A percentile compares a stretch with the other conserved stretches of the same genome.
Conservation (phyloP, 495 filamentous ascomycete species). For the Aspergillus conjunctus region DNA sequence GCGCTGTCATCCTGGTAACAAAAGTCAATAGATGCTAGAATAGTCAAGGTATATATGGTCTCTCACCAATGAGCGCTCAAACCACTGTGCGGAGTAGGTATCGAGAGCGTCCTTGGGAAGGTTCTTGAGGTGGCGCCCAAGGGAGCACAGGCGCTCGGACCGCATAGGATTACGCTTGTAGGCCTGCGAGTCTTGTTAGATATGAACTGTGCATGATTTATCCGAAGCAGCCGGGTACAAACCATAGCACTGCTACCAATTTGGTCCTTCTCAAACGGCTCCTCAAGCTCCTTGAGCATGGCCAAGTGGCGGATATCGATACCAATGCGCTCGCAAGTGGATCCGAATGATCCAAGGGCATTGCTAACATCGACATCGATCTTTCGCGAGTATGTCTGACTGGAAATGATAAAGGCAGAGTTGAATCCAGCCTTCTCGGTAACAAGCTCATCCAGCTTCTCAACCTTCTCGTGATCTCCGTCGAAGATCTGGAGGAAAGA, state of each 20-base stretch:
- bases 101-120: slow-evolving; percentile 68
- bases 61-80: slow-evolving; percentile 63
- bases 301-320: slow-evolving; percentile 81
- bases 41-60: slow-evolving; percentile 18
- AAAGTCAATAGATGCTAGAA: slow-evolving; percentile 17
- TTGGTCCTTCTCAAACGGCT: slow-evolving; percentile 79
- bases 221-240: slow-evolving; percentile 18
- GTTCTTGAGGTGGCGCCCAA: slow-evolving; percentile 70
- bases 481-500: slow-evolving; percentile 84
- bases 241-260: slow-evolving; percentile 58
- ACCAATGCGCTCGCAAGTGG: slow-evolving; percentile 74
- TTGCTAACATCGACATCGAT: slow-evolving; percentile 81
- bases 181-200: slow-evolving; percentile 52
- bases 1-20: slow-evolving; percentile 55
- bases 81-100: slow-evolving; percentile 85
- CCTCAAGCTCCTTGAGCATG: slow-evolving; percentile 80
- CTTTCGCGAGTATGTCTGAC: slow-evolving; percentile 83
- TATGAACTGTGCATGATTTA: background rate
- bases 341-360: slow-evolving; percentile 78
- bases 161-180: slow-evolving; percentile 95
- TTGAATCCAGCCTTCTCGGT: slow-evolving; percentile 83
- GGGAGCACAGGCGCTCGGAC: slow-evolving; percentile 76
- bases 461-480: slow-evolving; percentile 76
- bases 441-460: slow-evolving; percentile 71
- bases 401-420: slow-evolving; percentile 70